These are phyloP conservation scores for Plantago lanceolata DNA, from an alignment of 305 asterid genomes.

Conservation along the genomic window DNA sequence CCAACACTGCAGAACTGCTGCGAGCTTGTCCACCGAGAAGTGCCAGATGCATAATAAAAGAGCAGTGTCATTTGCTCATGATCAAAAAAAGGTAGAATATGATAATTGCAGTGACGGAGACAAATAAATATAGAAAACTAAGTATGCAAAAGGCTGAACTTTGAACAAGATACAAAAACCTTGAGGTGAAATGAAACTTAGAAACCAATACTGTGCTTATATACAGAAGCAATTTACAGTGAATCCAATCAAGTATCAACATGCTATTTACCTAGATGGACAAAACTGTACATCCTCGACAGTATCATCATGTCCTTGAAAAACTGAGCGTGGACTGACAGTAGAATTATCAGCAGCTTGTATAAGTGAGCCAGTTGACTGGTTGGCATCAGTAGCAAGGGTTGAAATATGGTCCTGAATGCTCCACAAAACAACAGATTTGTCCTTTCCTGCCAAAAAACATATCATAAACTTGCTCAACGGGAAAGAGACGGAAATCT, in stretches of 20 bases:
- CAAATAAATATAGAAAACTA: neutral
- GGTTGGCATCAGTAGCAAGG: constrained; percentile 59
- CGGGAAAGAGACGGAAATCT: neutral
- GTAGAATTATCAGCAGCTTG: constrained; percentile 70
- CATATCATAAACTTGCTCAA: neutral
- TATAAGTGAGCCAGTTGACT: constrained; percentile 53
- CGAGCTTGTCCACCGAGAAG: constrained; percentile 42
- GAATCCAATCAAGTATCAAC: neutral
- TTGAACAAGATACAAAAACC: constrained; percentile 14
- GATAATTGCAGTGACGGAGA: neutral
- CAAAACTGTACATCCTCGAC: constrained; percentile 99
- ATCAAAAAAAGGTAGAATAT: neutral
- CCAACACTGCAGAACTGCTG: constrained; percentile 99
- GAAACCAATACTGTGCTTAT: neutral
- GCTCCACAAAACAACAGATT: constrained; percentile 91
- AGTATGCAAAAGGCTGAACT: neutral
- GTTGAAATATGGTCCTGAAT: constrained; percentile 90
- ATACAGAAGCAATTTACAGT: neutral
- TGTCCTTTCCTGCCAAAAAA: constrained; percentile 75
- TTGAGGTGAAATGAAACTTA: neutral
- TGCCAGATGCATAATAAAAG: constrained; percentile 25
- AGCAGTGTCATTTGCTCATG: constrained; percentile 1
- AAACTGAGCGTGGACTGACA: constrained; percentile 85
- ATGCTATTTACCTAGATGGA: constrained; percentile 70
- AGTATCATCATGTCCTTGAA: constrained; percentile 86